phyloP scores from a whole-genome alignment of 768 basidiomycete genomes.

The Lactifluus echinatus region DNA sequence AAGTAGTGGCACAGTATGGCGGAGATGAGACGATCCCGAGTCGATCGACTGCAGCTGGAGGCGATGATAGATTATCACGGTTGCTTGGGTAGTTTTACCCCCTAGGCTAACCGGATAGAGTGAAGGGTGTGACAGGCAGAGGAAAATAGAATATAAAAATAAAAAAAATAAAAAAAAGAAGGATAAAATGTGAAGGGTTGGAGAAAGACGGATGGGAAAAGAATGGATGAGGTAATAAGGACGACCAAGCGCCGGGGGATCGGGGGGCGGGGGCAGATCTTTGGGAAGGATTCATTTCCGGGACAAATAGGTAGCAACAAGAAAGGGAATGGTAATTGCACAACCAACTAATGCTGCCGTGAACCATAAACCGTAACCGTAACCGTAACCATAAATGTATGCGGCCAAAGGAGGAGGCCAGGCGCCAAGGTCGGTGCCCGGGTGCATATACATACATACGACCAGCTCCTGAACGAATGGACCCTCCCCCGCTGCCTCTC shows the following conservation, averaged over 20 bases:
- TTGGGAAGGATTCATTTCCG: constrained; percentile 12
- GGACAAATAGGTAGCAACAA: not conserved
- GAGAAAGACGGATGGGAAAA: not conserved
- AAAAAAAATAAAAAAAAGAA: not conserved
- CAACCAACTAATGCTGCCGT: constrained; percentile 2
- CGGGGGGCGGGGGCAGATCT: not conserved
- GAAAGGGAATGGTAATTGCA: not conserved
- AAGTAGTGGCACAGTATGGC: too few relatives aligned
- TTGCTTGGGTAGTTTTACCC: too few relatives aligned
- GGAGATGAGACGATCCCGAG: not conserved
- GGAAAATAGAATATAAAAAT: not conserved
- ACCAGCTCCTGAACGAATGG: not conserved
- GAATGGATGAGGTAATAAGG: not conserved
- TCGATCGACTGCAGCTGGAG: not conserved
- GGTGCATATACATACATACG: constrained; percentile 17
- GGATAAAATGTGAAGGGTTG: not conserved
- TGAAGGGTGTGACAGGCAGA: not conserved
- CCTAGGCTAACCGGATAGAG: not conserved
- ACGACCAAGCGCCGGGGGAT: not conserved
- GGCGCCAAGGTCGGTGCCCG: not conserved
- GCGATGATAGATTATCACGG: not conserved
- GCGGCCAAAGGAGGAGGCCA: not conserved
- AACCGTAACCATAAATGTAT: constrained; percentile 2
- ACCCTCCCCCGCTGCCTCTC: not conserved
- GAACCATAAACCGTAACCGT: not conserved